Conservation (phyloP, 2,329 filamentous ascomycete species). For the Penicillium thymicola region DNA sequence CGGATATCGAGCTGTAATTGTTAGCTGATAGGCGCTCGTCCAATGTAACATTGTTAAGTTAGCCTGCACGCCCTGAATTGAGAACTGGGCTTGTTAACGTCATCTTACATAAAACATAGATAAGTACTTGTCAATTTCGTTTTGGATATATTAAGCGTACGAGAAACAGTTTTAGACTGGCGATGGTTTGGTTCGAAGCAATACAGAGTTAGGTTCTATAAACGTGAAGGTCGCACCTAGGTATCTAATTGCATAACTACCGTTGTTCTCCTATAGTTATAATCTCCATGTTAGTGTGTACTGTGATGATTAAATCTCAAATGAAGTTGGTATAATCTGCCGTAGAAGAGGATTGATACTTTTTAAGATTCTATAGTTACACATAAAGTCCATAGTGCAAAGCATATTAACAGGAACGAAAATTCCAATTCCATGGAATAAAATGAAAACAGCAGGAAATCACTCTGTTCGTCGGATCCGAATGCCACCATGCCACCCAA, state of each 20-base stretch:
- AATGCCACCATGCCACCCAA: conserved; percentile 60
- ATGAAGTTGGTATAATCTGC: not conserved
- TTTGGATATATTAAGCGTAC: not conserved
- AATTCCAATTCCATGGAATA: not conserved
- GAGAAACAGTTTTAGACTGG: not conserved
- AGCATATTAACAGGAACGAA: not conserved
- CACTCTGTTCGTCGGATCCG: conserved; percentile 34
- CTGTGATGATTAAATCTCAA: not conserved
- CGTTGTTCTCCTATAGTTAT: not conserved
- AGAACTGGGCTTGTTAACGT: not conserved
- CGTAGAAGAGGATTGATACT: not conserved
- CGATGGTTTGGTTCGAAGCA: not conserved
- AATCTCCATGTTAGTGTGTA: not conserved
- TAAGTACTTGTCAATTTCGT: not conserved
- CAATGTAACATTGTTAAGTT: not conserved
- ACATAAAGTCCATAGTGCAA: not conserved
- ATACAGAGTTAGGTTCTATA: not conserved
- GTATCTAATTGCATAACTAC: not conserved
- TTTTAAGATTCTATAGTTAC: not conserved
- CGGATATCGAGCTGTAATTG: not conserved
- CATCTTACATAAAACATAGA: not conserved
- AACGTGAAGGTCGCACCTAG: not conserved
- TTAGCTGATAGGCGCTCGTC: too few species aligned
- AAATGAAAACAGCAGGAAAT: not conserved
- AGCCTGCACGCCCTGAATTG: not conserved